These are phyloP conservation scores for Ascochyta fabae DNA, from an alignment of 2,329 filamentous ascomycete species.

Conservation along the genomic window DNA sequence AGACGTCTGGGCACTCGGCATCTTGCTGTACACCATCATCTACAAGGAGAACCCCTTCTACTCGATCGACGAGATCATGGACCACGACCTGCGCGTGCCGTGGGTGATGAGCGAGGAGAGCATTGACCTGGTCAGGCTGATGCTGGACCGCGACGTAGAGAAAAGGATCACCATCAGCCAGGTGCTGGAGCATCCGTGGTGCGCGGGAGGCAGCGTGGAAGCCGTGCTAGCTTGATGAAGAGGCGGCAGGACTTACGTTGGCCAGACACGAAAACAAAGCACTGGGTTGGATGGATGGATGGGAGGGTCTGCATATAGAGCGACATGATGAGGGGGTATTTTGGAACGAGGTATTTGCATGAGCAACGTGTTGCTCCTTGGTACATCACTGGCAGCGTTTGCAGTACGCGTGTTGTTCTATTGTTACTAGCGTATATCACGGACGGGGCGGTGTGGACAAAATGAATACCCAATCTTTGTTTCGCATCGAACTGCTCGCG, in stretches of 20 bases:
- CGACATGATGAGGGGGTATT: not conserved
- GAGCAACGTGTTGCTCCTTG: not conserved
- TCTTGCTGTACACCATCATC: conserved; percentile 96
- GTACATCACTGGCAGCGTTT: not conserved
- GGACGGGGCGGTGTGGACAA: conserved; percentile 4
- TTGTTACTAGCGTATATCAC: conserved; percentile 7
- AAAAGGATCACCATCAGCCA: conserved; percentile 84
- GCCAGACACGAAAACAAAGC: not conserved
- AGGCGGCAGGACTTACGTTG: not conserved
- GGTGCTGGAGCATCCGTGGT: conserved; percentile 92
- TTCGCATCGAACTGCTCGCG: not conserved
- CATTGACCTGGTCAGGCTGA: conserved; percentile 86
- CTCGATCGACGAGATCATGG: conserved; percentile 98
- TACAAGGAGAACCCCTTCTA: conserved; percentile 99
- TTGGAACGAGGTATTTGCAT: not conserved
- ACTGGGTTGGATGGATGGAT: not conserved
- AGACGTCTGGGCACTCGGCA: conserved; percentile 97
- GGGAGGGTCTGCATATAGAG: conserved; percentile 4
- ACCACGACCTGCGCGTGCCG: conserved; percentile 90
- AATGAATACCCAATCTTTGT: conserved; percentile 7
- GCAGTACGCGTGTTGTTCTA: conserved; percentile 4
- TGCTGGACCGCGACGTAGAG: conserved; percentile 90
- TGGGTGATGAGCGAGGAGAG: conserved; percentile 89
- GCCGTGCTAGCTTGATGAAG: conserved; percentile 1
- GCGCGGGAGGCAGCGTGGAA: conserved; percentile 32